Evolutionary conservation across 306 rosid species (phyloP).

Genomic region (Astragalus membranaceus): DNA sequence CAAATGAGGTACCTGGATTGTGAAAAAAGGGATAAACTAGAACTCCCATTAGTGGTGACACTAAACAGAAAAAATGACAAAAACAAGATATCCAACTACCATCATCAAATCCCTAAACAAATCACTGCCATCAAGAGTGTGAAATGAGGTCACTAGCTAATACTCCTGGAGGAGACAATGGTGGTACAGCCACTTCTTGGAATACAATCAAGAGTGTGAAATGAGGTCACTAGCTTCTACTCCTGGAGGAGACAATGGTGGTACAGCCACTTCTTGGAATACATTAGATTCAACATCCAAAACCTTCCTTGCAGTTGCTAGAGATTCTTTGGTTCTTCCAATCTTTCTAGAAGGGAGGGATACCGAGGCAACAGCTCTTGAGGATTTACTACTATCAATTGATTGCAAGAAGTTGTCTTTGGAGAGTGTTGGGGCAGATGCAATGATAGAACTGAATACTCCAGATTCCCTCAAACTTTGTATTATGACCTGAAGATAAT

Average conservation of each 20-base stretch:
- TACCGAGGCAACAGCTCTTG: conserved; percentile 56
- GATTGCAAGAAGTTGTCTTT: conserved; percentile 71
- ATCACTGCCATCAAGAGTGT: conserved; percentile 20
- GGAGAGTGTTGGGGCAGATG: conserved; percentile 68
- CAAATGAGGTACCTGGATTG: not conserved
- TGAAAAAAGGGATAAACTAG: not conserved
- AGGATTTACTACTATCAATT: conserved; percentile 64
- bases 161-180: conserved; percentile 63
- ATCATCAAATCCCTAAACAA: not conserved
- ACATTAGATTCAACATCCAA: conserved; percentile 42
- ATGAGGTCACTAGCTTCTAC: conserved; percentile 29
- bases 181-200: conserved; percentile 70
- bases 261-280: conserved; percentile 56
- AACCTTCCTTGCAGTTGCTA: conserved; percentile 56
- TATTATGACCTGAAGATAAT: conserved; percentile 53
- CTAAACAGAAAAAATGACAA: conserved; percentile 21
- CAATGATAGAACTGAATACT: conserved; percentile 76
- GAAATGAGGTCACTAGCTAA: conserved; percentile 27
- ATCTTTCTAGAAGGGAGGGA: conserved; percentile 63
- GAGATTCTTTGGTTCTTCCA: conserved; percentile 34
- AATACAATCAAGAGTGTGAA: conserved; percentile 25
- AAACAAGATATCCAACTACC: not conserved
- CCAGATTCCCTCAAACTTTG: conserved; percentile 89
- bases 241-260: conserved; percentile 76
- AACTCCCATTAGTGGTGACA: not conserved